Evolutionary conservation across 345 rosid species (phyloP), one percentile per base, ranked within the genome.

Genomic region (Streptanthus diversifolius): DNA sequence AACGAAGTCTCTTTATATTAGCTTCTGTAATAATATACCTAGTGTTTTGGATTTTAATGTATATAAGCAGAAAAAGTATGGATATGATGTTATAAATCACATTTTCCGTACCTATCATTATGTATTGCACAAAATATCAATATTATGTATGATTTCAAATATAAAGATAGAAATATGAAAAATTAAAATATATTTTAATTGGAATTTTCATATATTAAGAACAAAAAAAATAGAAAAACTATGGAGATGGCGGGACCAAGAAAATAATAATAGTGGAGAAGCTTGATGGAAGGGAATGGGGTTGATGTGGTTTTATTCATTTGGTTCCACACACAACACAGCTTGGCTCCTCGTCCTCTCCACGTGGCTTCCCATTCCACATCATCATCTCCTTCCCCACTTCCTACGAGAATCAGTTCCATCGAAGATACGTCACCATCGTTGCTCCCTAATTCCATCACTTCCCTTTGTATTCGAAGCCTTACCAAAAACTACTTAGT

Each of bases 401-500:
- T 74, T 39, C 63, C 73, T 13, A 3, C 40, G 2, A 56, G 49
- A 47, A 73, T 74, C 67, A 19, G 62, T 44, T 73, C 68, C 11
- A 55, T 41, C 35, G n/a, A 8, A 41, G 73, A 36, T 27, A 36
- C 18, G 80, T 79, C 81, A 41, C 56, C 79, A 57, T 77, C 79
- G n/a, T 72, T 77, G 81, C 80, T 79, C 81, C 87, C 81, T 47
- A 55, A 62, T 79, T 75, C 74, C 79, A 13, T 61, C 64, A 68
- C 74, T 67, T 37, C 62, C 61, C 3, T 73, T 40, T 33, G 18
- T 52, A 6, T 52, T 48, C 13, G 3, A 11, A 15, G 14, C 40
- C 62, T 56, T 32, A 53, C 24, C 32, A 11, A 10, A 22, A 51
- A 7, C 12, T 12, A 51, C 56, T 51, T 51, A 14, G 5, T 41